Percentiles rank a stretch among this genome's conserved stretches.
Evolutionary conservation across 305 asterid species (phyloP).

Genomic region (Lippia alba): DNA sequence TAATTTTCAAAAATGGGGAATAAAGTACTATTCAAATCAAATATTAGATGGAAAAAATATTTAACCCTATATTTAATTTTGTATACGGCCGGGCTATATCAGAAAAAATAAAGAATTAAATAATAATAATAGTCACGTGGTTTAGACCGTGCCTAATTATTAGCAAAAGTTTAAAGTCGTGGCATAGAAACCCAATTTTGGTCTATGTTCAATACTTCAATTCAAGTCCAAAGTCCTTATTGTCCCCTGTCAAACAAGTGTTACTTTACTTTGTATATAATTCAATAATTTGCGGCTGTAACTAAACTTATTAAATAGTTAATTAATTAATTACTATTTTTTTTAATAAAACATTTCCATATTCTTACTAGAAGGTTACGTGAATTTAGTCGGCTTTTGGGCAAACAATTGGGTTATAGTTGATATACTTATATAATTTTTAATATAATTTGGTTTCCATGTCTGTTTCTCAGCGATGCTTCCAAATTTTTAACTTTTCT

Average conservation of each 20-base stretch:
- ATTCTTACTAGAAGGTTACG: background rate
- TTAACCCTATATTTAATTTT: too few relatives aligned
- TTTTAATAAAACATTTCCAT: background rate
- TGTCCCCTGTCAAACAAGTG: background rate
- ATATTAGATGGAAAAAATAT: too few relatives aligned
- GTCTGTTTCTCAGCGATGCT: background rate
- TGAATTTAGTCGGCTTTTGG: conserved; percentile 33
- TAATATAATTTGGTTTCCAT: background rate
- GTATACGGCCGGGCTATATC: too few relatives aligned
- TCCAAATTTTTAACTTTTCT: background rate
- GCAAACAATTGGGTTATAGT: background rate
- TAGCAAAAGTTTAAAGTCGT: background rate
- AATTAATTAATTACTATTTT: background rate
- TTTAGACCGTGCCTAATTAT: background rate
- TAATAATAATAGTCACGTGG: background rate
- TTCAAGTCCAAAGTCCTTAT: conserved; percentile 34
- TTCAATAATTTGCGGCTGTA: background rate
- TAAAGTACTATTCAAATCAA: too few relatives aligned
- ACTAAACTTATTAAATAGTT: background rate
- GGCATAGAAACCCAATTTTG: background rate
- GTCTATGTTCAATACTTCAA: conserved; percentile 31
- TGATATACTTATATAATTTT: background rate
- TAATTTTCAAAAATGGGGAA: too few relatives aligned
- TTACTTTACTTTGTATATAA: background rate
- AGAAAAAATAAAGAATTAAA: background rate